Conservation (phyloP, 1,139 yeast genomes). For the Protomyces arabidopsidicola region DNA sequence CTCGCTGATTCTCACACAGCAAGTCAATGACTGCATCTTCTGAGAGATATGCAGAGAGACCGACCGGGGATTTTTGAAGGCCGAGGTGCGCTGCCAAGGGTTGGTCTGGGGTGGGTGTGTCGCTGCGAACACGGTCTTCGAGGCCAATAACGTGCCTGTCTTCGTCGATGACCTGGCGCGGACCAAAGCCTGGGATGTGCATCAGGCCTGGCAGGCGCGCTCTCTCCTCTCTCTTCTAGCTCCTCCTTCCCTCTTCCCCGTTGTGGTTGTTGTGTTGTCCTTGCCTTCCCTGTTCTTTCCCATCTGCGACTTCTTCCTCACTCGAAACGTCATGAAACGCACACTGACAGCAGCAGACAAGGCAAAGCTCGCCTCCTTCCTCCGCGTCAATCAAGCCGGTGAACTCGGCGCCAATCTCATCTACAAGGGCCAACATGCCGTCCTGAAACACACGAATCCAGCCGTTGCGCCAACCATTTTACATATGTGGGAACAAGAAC, state of each 20-base stretch:
- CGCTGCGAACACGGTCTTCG: not conserved
- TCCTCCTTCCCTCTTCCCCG: not conserved
- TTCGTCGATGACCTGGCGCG: not conserved
- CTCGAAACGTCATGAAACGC: conserved; percentile 2
- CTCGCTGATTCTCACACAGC: conserved; percentile 64
- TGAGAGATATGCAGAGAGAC: not conserved
- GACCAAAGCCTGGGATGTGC: not conserved
- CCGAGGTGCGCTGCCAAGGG: not conserved
- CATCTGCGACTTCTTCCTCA: not conserved
- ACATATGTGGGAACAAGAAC: conserved; percentile 98
- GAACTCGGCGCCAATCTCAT: conserved; percentile 96
- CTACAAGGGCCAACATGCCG: conserved; percentile 82
- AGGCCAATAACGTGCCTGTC: not conserved
- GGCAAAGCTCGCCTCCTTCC: conserved; percentile 35
- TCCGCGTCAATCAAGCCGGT: conserved; percentile 96
- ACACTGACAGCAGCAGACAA: conserved; percentile 16
- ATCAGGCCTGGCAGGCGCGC: not conserved
- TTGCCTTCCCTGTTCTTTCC: not conserved
- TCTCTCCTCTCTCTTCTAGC: not conserved
- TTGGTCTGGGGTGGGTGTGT: not conserved
- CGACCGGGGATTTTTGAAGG: not conserved
- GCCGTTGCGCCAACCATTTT: conserved; percentile 65
- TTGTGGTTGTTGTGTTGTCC: not conserved
- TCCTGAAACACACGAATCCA: conserved; percentile 57
- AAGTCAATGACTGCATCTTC: conserved; percentile 37